Base-by-base conservation (phyloP, 192 early-diverging fungal species). In the Coemansia sp. region DNA sequence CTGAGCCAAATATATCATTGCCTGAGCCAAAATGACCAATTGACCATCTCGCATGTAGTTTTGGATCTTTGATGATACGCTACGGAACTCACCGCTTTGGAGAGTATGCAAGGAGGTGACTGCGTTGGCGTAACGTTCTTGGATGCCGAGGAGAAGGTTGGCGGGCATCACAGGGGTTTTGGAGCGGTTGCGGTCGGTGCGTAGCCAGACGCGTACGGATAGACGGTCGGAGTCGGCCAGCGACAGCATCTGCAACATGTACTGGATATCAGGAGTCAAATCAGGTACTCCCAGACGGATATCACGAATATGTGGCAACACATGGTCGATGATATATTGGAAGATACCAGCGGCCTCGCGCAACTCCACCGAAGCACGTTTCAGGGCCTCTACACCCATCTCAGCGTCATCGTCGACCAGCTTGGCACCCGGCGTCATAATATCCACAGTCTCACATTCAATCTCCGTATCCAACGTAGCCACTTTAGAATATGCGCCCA, bases 21-120 rank as follows among this genome's bases (percentile, higher is more conserved):
- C 80, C 60, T 82, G 80, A 5, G 80, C 80, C 34, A 77, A 49
- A n/a, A 77, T 77, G 17, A 77, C 70, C 32, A 64, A 63, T 55
- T 82, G 80, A n/a, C 80, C 75, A 36, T 82, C 80, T 48, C 68
- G 71, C 75, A 82, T 74, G 58, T 82, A 82, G 71, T 64, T 71
- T 33, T 71, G 71, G 38, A 82, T 77, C 7, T 82, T 75, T 2
- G 71, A 48, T 7, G 80, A 77, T 40, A 76, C 72, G 64, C 49
- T 71, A 33, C 80, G 74, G 62, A 71, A 74, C 65, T 82, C 80
- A 34, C 74, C 75, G 62, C 69, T 73, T 28, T 71, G 80, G 55
- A 82, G 34, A 0, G 71, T 73, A 16, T 72, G 80, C 49, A 82
- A 34, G 1, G 68, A 51, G 11, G 68, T 67, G 54, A 64, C 58